Evolutionary conservation across 1,139 yeast genomes (phyloP).

Genomic region (Magnusiomyces paraingens): DNA sequence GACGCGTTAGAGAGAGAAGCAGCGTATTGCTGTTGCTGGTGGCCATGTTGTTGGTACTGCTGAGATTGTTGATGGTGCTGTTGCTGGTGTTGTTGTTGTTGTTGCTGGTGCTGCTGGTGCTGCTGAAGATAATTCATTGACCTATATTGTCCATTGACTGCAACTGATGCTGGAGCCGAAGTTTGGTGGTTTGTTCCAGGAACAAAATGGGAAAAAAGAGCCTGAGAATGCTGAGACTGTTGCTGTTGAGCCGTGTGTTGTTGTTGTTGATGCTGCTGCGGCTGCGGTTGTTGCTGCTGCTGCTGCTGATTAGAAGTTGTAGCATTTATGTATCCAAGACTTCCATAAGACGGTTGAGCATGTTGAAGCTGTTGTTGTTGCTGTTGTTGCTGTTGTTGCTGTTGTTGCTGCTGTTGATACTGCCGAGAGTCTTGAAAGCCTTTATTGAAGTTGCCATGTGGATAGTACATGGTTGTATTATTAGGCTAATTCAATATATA

Average conservation of each 20-base stretch:
- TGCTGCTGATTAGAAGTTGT: background rate
- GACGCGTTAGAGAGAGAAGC: too few relatives aligned
- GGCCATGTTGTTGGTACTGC: background rate
- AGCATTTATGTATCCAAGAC: background rate
- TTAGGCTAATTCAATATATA: too few relatives aligned
- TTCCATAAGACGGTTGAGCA: background rate
- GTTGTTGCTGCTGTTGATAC: background rate
- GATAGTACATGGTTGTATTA: too few relatives aligned
- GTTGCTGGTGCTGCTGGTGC: background rate
- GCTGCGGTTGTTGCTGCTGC: too few relatives aligned
- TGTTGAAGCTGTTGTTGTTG: background rate
- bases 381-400: background rate
- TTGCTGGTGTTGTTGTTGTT: background rate
- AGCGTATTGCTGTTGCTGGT: too few relatives aligned
- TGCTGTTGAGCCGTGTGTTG: too few relatives aligned
- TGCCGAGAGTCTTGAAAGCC: background rate
- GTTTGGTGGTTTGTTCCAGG: background rate
- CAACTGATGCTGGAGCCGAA: background rate
- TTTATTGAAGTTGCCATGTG: too few relatives aligned
- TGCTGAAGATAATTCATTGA: background rate
- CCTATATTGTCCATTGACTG: background rate
- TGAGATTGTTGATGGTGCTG: background rate
- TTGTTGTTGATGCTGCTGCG: background rate
- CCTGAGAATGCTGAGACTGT: background rate
- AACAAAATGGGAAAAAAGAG: background rate